Conservation (phyloP, 148 eudicot genomes). For the Drosera capensis region DNA sequence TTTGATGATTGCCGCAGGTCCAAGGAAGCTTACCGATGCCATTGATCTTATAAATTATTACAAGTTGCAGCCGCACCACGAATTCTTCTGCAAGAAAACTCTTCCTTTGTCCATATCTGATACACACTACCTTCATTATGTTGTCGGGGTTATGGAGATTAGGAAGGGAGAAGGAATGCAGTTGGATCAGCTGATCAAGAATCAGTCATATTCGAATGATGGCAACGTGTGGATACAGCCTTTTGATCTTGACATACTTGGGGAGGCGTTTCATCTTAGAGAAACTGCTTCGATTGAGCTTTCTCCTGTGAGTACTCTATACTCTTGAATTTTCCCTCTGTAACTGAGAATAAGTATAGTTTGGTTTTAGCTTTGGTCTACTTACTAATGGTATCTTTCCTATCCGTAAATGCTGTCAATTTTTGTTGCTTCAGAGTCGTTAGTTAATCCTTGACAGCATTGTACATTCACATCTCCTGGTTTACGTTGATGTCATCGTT, state of each 20-base stretch:
- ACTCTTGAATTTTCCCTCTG: too few relatives aligned
- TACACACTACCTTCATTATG: slow-evolving; percentile 34
- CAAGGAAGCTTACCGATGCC: slow-evolving; percentile 43
- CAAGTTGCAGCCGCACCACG: slow-evolving; percentile 31
- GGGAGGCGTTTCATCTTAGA: slow-evolving; percentile 28
- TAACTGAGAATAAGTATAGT: too few relatives aligned
- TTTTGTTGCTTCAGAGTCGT: too few relatives aligned
- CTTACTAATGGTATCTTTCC: too few relatives aligned
- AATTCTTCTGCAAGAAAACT: slow-evolving; percentile 44
- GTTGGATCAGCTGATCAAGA: slow-evolving; percentile 27
- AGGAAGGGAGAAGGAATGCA: slow-evolving; percentile 47
- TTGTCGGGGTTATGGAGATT: slow-evolving; percentile 38
- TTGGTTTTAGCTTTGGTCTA: too few relatives aligned
- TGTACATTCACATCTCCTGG: too few relatives aligned
- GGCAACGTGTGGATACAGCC: slow-evolving; percentile 18
- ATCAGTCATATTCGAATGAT: slow-evolving; percentile 8
- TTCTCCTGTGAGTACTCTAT: slow-evolving; percentile 12
- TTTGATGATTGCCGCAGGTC: slow-evolving; percentile 17
- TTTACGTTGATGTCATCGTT: too few relatives aligned
- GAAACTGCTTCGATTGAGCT: slow-evolving; percentile 12
- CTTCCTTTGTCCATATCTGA: slow-evolving; percentile 31
- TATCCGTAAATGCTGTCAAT: too few relatives aligned
- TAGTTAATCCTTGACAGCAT: too few relatives aligned
- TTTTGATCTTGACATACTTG: slow-evolving; percentile 22
- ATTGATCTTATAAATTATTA: slow-evolving; percentile 36